Base-by-base conservation (phyloP, 2,329 filamentous ascomycete species). In the Chaetomium sp. region DNA sequence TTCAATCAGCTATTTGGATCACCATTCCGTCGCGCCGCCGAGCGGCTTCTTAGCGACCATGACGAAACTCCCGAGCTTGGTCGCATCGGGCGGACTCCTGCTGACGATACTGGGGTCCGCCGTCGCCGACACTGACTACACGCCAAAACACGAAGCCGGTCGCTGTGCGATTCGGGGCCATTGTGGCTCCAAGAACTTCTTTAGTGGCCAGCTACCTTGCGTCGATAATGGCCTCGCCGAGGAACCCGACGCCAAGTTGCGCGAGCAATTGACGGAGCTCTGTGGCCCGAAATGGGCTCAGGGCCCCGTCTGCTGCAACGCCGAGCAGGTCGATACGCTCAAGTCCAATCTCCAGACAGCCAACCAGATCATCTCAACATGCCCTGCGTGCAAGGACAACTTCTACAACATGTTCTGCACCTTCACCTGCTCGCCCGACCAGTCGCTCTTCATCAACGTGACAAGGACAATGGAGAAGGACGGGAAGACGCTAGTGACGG, bases 341-440 rank as follows among this genome's bases (percentile, higher is more conserved):
- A 89, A 91, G 72, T 89, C 86, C 67, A 96, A 97, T 73, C 84
- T 99, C 64, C 90, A 91, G 70, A 92, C 92, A 25, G 94, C 93
- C 1, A 92, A 93, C 71, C 88, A 90, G 65, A 90, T 99, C 74
- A 93, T 99, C 75, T 89, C 93, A 29, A 92, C 93, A 10, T 99
- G 95, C 76, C 95, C 95, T 1, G 95, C 96, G 35, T 99, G 95
- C 85, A 96, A 95, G 78, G 90, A 93, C 72, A 99, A 99, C 81
- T 99, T 99, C 82, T 98, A 92, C 82, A 96, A 99, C 80, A 83
- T 96, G 53, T 99, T 99, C 78, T 99, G 95, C 80, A 96, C 93
- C 4, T 98, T 99, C 74, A 98, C 93, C 2, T 99, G 96, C 80
- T 99, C 95, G 4, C 94, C 96, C 6, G 90, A 99, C 73, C 95